Percentiles rank a stretch among this genome's conserved stretches.
These are phyloP conservation scores for Seiridium cupressi DNA, from an alignment of 2,329 filamentous ascomycete species.

Conservation along the genomic window DNA sequence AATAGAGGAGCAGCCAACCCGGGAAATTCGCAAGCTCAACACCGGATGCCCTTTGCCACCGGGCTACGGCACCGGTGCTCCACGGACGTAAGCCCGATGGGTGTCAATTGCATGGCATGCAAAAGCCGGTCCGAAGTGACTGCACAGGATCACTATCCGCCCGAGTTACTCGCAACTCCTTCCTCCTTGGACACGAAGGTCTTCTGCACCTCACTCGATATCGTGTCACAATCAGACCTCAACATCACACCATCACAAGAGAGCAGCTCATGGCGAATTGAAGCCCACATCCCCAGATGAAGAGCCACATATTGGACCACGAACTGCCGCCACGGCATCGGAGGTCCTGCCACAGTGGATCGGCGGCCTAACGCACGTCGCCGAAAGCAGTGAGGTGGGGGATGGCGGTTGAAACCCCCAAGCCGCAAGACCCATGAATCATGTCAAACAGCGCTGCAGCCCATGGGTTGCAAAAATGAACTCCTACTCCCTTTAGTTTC, in stretches of 20 bases:
- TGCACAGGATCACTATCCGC: background rate
- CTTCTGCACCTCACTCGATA: background rate
- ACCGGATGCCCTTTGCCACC: background rate
- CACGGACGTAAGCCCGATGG: background rate
- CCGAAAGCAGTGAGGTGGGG: conserved; percentile 2
- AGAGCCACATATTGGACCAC: background rate
- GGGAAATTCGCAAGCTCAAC: background rate
- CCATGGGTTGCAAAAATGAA: background rate
- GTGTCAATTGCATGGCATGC: too few species aligned
- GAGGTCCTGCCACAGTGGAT: background rate
- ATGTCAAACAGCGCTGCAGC: background rate
- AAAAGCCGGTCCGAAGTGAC: background rate
- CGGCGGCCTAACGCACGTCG: background rate
- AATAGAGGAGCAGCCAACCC: background rate
- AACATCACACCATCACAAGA: background rate
- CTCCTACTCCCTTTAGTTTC: background rate
- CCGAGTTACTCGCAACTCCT: background rate
- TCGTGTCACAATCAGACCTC: too few species aligned
- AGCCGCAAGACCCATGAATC: background rate
- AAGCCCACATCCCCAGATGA: conserved; percentile 3
- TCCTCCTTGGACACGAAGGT: background rate
- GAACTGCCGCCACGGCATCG: conserved; percentile 4
- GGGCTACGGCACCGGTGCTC: conserved; percentile 1
- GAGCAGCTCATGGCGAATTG: background rate
- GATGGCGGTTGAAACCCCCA: background rate